Evolutionary conservation across 192 early-diverging fungal genomes (phyloP), one percentile per base, ranked within the genome.

Genomic region (Coemansia guatemalensis): DNA sequence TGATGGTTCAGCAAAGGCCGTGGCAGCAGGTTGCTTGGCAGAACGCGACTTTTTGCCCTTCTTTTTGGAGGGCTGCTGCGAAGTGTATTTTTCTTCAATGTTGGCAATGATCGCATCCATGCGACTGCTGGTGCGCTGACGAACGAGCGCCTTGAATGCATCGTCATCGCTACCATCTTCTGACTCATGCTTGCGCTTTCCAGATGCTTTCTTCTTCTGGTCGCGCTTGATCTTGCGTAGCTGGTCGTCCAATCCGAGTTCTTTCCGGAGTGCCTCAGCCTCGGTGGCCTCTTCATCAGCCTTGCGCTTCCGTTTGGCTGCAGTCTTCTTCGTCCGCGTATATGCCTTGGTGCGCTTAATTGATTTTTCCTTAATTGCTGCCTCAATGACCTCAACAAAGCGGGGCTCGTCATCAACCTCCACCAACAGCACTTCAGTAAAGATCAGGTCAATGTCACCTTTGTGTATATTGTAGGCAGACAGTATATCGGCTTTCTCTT

Each of bases 401-500:
- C 91, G 76, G 24, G 68, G 74, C 33, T 87, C 84, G 56, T 96
- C 93, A 2, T 86, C 85, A 17, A 85, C 73, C 8, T 68, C 82
- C 12, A 82, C 81, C 29, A 89, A 74, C 58, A 85, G 69, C 3
- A 96, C 85, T 17, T 82, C 58, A 0, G 81, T 65, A 29, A 93
- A 69, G 26, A 96, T 92, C 27, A 58, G 30, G 48, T 88, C 85
- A 78, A 96, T 78, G 62, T 90, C 84, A 6, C 92, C 92, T 26
- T 90, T 79, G 57, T 76, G 79, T 20, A 82, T 64, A 6, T 72
- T 79, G 70, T 92, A 95, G 0, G 85, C 83, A 21, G 81, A 68
- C 8, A 92, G 48, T 6, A 96, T 73, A 73, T 94, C 93, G 21
- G 65, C 50, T 18, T 71, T 75, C 66, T 96, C 92, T 65, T 94